Evolutionary conservation across 2,329 filamentous ascomycete genomes (phyloP).

Genomic region (Neonectria sp.): DNA sequence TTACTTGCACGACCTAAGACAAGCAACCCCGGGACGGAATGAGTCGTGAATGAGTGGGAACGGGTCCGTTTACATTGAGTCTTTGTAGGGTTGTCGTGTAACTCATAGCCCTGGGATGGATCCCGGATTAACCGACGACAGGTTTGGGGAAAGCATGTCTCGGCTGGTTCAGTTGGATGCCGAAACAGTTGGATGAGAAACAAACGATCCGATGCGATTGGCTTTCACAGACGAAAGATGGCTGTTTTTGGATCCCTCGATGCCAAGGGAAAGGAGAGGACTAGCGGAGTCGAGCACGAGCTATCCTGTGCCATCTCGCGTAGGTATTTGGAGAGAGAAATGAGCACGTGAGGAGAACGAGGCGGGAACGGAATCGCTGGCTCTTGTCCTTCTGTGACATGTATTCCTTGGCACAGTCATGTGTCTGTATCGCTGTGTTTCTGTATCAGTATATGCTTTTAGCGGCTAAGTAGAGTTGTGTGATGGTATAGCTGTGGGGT

Average conservation of each 20-base stretch:
- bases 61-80: background rate
- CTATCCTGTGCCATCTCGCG: background rate
- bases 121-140: slow-evolving; percentile 24
- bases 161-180: slow-evolving; percentile 37
- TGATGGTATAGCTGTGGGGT: background rate
- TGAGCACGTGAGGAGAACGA: background rate
- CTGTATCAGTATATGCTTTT: background rate
- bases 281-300: background rate
- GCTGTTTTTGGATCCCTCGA: background rate
- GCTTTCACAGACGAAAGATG: slow-evolving; percentile 39
- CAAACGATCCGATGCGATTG: slow-evolving; percentile 35
- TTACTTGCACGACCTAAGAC: slow-evolving; percentile 12
- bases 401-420: background rate
- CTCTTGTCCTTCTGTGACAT: background rate
- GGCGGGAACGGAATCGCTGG: no score
- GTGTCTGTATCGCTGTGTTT: background rate
- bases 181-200: slow-evolving; percentile 36
- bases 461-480: slow-evolving; percentile 2
- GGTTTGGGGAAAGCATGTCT: slow-evolving; percentile 40
- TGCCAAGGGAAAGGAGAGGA: background rate
- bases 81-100: slow-evolving; percentile 14
- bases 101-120: slow-evolving; percentile 23
- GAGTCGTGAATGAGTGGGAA: background rate
- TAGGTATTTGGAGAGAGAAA: background rate
- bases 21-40: background rate